A percentile compares a stretch with the other conserved stretches of the same genome.
phyloP scores from a whole-genome alignment of 148 eudicot genomes.

The Beta vulgaris region DNA sequence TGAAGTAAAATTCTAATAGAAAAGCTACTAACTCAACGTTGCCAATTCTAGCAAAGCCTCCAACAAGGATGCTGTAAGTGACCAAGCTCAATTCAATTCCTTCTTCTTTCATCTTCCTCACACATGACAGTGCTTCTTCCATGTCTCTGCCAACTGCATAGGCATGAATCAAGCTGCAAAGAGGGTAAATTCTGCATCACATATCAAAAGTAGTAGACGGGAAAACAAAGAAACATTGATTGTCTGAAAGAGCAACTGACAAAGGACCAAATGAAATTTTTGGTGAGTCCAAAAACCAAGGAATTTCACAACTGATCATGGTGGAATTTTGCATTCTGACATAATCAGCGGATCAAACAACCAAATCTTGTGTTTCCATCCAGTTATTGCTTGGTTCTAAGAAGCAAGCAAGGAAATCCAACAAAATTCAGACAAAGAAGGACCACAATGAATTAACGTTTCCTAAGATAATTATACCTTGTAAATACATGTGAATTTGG shows the following conservation, averaged over 20 bases:
- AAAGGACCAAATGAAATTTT: background rate
- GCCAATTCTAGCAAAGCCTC: constrained; percentile 84
- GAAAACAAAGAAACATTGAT: background rate
- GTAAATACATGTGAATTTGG: constrained; percentile 85
- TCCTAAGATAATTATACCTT: constrained; percentile 40
- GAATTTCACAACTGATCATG: background rate
- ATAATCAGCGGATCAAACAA: background rate
- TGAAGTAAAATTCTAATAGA: constrained; percentile 1
- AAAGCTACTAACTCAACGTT: constrained; percentile 65
- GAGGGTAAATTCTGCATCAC: constrained; percentile 9
- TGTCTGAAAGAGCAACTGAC: background rate
- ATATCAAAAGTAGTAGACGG: background rate
- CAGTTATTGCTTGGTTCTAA: background rate
- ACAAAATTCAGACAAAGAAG: background rate
- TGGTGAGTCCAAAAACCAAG: background rate
- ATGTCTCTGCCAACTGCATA: constrained; percentile 93
- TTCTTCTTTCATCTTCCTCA: constrained; percentile 87
- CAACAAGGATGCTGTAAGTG: constrained; percentile 85
- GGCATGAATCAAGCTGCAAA: constrained; percentile 93
- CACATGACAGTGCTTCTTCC: constrained; percentile 93
- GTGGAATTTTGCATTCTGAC: background rate
- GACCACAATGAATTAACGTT: background rate
- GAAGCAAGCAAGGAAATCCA: background rate
- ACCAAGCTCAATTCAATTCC: constrained; percentile 86
- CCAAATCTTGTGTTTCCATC: background rate